Percentiles rank a stretch among this genome's conserved stretches.
These are phyloP conservation scores for Pythium vanterpoolii DNA, from an alignment of 352 stramenopile genomes.

Conservation along the genomic window DNA sequence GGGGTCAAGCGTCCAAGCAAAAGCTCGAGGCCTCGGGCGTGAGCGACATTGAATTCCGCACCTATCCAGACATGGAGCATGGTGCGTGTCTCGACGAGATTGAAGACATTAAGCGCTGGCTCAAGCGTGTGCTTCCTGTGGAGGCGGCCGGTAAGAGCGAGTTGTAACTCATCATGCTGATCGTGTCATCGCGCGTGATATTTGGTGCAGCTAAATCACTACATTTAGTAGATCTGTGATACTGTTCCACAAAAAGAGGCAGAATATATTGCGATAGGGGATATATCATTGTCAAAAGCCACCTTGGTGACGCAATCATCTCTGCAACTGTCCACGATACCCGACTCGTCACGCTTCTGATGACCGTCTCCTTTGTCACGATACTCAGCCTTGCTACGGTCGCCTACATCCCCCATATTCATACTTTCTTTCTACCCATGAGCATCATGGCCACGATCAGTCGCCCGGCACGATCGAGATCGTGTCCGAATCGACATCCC, in stretches of 20 bases:
- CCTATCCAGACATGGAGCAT: slow-evolving; percentile 68
- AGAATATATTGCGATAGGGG: background rate
- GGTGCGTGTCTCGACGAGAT: slow-evolving; percentile 62
- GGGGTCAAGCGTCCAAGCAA: slow-evolving; percentile 52
- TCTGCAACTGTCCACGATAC: background rate
- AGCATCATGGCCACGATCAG: slow-evolving; percentile 19
- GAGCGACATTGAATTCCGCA: slow-evolving; percentile 55
- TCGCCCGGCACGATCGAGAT: slow-evolving; percentile 27
- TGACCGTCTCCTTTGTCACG: background rate
- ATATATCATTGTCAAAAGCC: background rate
- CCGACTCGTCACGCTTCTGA: background rate
- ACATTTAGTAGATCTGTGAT: background rate
- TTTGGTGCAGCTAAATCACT: background rate
- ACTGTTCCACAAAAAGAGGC: background rate
- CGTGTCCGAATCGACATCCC: slow-evolving; percentile 18
- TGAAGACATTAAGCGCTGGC: slow-evolving; percentile 57
- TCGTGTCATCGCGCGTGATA: background rate
- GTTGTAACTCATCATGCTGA: background rate
- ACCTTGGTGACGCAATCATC: background rate
- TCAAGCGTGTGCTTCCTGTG: slow-evolving; percentile 35
- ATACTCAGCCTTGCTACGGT: background rate
- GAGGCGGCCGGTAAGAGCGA: slow-evolving; percentile 5
- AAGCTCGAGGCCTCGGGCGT: slow-evolving; percentile 52
- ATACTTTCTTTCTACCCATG: slow-evolving; percentile 4
- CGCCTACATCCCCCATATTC: background rate